Percentiles rank a stretch among this genome's conserved stretches.
Conservation (phyloP, 208 protist species). For the Acanthamoeba culbertsoni region DNA sequence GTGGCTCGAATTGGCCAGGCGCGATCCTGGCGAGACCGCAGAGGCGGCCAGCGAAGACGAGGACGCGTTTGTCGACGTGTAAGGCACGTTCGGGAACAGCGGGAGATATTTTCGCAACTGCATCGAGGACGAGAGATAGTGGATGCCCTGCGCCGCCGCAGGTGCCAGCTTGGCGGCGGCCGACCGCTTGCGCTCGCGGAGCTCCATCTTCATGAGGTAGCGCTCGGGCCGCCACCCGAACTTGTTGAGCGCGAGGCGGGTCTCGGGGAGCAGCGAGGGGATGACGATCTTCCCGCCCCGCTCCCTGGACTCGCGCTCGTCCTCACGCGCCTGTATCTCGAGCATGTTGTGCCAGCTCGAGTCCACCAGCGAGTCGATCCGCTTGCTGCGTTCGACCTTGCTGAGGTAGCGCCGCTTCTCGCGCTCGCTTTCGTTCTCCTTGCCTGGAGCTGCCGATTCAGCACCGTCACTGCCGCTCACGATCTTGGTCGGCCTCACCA, state of each 20-base stretch:
- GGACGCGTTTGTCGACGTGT: neutral
- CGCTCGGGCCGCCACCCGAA: conserved; percentile 47
- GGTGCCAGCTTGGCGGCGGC: neutral
- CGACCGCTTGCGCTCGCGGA: neutral
- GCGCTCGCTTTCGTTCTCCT: neutral
- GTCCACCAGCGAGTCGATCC: conserved; percentile 29
- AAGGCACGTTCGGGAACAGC: neutral
- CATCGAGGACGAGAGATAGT: neutral
- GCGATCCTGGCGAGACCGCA: neutral
- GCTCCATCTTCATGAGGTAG: conserved; percentile 18
- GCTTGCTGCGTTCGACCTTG: conserved; percentile 20
- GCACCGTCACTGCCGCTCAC: neutral
- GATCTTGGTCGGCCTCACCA: neutral
- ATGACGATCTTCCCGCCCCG: conserved; percentile 42
- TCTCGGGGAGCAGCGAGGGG: neutral
- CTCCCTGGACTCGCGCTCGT: neutral
- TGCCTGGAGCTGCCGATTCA: neutral
- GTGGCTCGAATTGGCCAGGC: neutral
- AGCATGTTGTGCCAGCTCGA: conserved; percentile 29
- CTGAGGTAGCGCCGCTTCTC: neutral
- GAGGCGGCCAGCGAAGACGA: neutral
- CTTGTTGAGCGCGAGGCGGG: neutral
- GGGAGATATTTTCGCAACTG: neutral
- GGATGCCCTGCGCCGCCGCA: neutral
- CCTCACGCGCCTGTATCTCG: neutral